Conservation (phyloP, 176 grass and related monocot species). For the Pontederia paniculata region DNA sequence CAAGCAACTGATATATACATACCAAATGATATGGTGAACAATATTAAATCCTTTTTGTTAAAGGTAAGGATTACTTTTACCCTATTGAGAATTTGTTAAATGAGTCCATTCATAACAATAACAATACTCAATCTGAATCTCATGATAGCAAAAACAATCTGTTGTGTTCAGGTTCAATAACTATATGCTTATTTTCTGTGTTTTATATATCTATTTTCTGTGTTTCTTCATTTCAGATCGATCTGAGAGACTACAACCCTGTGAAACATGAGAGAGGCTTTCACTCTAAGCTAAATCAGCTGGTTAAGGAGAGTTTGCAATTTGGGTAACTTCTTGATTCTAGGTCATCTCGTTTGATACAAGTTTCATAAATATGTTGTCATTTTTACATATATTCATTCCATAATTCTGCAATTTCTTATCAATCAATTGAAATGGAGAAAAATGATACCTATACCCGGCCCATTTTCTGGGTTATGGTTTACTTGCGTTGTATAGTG, state of each 20-base stretch:
- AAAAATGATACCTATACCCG: not conserved
- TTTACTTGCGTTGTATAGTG: not conserved
- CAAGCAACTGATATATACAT: conserved; percentile 24
- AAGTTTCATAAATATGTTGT: not conserved
- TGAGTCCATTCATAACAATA: not conserved
- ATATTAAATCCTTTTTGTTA: conserved; percentile 54
- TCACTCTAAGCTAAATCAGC: conserved; percentile 54
- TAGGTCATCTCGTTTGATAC: not conserved
- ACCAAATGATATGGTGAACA: conserved; percentile 36
- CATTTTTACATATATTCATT: not conserved
- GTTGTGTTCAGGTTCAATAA: not conserved
- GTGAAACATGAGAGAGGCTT: conserved; percentile 90
- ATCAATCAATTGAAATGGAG: no score
- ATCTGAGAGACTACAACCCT: conserved; percentile 78
- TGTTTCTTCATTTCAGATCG: conserved; percentile 39
- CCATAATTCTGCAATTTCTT: no score
- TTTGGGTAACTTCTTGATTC: conserved; percentile 42
- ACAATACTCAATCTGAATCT: not conserved
- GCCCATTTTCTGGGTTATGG: not conserved
- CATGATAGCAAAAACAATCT: not conserved
- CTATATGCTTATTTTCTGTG: not conserved
- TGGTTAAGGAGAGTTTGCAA: conserved; percentile 81
- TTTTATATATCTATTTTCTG: conserved; percentile 9
- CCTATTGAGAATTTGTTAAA: not conserved
- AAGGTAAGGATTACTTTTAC: conserved; percentile 32